Evolutionary conservation across 202 grass and related monocot genomes (phyloP).

Genomic region (Eragrostis tef): DNA sequence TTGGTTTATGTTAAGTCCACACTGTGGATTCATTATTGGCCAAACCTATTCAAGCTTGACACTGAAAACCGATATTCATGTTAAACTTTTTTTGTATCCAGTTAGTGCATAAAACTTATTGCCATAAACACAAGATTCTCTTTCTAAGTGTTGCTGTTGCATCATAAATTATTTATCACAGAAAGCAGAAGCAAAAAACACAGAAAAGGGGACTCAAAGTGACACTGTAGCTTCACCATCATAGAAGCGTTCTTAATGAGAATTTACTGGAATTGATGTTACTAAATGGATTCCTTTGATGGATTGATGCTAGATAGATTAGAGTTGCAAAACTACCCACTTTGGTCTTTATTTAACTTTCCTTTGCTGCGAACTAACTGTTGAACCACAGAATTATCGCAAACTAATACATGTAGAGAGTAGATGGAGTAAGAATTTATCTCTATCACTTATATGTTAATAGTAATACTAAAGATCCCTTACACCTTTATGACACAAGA

Average conservation of each 20-base stretch:
- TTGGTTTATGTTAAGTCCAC: not conserved
- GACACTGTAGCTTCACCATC: not conserved
- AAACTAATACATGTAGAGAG: not conserved
- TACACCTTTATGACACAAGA: conserved; percentile 36
- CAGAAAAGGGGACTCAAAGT: not conserved
- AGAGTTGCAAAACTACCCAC: not conserved
- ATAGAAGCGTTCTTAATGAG: not conserved
- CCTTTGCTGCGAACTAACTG: not conserved
- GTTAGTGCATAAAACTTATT: not conserved
- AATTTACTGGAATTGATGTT: not conserved
- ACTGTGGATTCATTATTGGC: not conserved
- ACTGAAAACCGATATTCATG: not conserved
- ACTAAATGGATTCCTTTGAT: not conserved
- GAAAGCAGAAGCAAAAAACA: not conserved
- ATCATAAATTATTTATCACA: conserved; percentile 11
- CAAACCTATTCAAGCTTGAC: not conserved
- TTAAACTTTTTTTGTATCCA: not conserved
- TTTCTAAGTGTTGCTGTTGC: not conserved
- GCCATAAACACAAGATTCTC: not conserved
- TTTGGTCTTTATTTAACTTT: not conserved
- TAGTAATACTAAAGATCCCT: not conserved
- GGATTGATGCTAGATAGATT: conserved; percentile 9
- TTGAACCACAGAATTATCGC: not conserved
- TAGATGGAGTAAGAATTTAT: not conserved
- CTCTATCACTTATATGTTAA: not conserved